Evolutionary conservation across 2,329 filamentous ascomycete genomes (phyloP), one percentile per base, ranked within the genome.

Genomic region (Cordyceps cateniannulata): DNA sequence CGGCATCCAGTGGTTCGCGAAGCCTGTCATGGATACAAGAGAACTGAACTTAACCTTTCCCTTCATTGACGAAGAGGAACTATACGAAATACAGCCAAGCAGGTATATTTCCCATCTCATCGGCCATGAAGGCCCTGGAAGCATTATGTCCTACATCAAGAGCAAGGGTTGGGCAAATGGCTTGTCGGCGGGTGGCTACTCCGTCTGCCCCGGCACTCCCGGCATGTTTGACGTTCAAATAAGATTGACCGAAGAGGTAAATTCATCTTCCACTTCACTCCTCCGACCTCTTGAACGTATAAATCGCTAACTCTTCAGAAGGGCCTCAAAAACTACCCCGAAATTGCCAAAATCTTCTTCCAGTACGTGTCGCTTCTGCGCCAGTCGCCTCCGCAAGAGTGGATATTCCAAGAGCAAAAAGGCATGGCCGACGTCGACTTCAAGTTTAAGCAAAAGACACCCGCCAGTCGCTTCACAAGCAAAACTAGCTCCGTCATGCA

Each of bases 331-430:
- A 81, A 93, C 66, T 95, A 96, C 75, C 82, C 87, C 62, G 89
- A 96, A 68, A 85, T 97, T 20, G 82, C 89, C 64, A 93, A 93
- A 73, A 84, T 87, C 32, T 82, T 96, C 63, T 97, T 97, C 76
- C 88, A 96, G 71, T 99, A 99, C 69, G 86, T 98, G 64, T 86
- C 91, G 12, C 84, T 99, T 72, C 83, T 99, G 60, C 86, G 86
- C 64, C 90, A 96, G 68, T 81, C 82, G 2, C 84, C 88, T 5
- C 93, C 93, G 0, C 88, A 96, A 66, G 81, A 96, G 71, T 98
- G 95, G 95, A 92, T 98, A 62, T 93, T 95, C 62, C 85, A 96
- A 35, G 95, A 99, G 75, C 89, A 95, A 73, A 93, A 92, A 73
- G 87, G 87, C 40, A 86, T 98, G 76, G 87, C 90, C 49, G 93